Conservation (phyloP, 768 basidiomycete species). For the Suillus subaureus region DNA sequence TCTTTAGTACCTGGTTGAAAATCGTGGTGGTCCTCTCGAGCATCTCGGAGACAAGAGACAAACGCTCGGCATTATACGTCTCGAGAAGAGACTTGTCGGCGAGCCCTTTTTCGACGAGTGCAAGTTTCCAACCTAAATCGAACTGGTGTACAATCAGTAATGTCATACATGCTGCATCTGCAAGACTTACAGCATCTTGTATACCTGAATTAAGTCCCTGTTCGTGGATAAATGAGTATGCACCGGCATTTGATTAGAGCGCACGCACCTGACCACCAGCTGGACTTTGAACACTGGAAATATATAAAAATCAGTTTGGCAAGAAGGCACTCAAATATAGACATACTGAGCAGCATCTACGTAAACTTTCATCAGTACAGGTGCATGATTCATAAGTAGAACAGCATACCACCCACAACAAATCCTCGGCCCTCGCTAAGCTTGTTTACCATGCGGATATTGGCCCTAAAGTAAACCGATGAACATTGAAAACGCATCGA, state of each 20-base stretch:
- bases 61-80: too few species aligned
- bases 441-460: background rate
- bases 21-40: conserved; percentile 10
- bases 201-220: too few species aligned
- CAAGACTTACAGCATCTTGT: too few species aligned
- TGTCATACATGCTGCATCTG: too few species aligned
- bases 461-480: background rate
- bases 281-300: background rate
- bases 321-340: background rate
- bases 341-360: background rate
- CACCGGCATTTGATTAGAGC: background rate
- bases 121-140: too few species aligned
- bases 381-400: background rate
- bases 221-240: too few species aligned
- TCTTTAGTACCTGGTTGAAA: conserved; percentile 1
- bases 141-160: too few species aligned
- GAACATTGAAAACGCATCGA: background rate
- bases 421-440: background rate
- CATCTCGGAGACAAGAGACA: too few species aligned
- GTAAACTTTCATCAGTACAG: background rate
- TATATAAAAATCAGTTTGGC: background rate
- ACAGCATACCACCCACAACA: background rate
- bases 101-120: too few species aligned
- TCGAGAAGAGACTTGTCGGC: too few species aligned
- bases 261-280: background rate